Base-by-base conservation (phyloP, 805 yeast genomes). In the Yarrowia sp. region DNA sequence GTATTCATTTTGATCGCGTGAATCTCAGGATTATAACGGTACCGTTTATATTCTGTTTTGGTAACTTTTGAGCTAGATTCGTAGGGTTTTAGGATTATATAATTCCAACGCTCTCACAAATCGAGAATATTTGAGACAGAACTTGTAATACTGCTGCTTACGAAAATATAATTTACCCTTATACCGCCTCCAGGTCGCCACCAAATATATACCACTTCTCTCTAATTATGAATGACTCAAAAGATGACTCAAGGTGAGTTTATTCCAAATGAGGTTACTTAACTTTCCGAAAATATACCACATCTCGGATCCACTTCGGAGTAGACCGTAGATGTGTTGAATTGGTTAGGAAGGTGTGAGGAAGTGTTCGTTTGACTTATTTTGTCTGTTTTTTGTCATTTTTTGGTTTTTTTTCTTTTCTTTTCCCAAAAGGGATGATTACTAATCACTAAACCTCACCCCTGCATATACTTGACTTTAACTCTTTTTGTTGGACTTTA, bases 261-360 rank as follows among this genome's bases (percentile, higher is more conserved):
- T 28, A 17, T 6, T 9, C 17, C 12, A 4, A 17, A 6, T 26
- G 11, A 12, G 14, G 12, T 46, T 46, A 44, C 21, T n/a, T n/a
- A n/a, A n/a, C n/a, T n/a, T n/a, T n/a, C n/a, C n/a, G n/a, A n/a
- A n/a, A n/a, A n/a, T n/a, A n/a, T n/a, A n/a, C n/a, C n/a, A n/a
- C n/a, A n/a, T 8, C 32, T 48, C 54, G 54, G 54, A 24, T 32
- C 54, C 38, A 48, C 28, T 30, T 38, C 54, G 54, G 54, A 30
- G 38, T 48, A 48, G 38, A 32, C 38, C 32, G 38, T 48, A 8
- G 24, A n/a, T n/a, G 11, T 26, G 11, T 17, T 26, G 49, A 9
- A n/a, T 19, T 17, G 16, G 7, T 3, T 11, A 12, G 44, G 7
- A 4, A 14, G 36, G 4, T 10, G 26, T 10, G 12, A n/a, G 28